Conservation (phyloP, 2,329 filamentous ascomycete species). For the Xylaria sp. region DNA sequence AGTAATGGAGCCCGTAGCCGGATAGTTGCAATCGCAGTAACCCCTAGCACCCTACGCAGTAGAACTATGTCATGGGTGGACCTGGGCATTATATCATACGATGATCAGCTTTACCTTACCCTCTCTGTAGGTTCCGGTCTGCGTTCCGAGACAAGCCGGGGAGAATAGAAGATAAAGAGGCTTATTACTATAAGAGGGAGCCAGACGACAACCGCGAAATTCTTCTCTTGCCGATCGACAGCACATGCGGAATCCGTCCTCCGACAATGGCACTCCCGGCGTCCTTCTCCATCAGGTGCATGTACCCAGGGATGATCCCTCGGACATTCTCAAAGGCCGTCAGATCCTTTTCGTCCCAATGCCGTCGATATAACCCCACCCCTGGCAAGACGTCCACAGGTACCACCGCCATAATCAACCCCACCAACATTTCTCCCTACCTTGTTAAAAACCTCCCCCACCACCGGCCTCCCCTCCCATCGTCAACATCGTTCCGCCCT, state of each 20-base stretch:
- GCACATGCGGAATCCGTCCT: slow-evolving; percentile 2
- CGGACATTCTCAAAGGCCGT: slow-evolving; percentile 26
- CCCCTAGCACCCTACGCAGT: slow-evolving; percentile 1
- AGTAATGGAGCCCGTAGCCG: too few species aligned
- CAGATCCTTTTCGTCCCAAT: slow-evolving; percentile 11
- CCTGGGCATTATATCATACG: slow-evolving; percentile 25
- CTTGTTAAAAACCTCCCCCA: slow-evolving; percentile 40
- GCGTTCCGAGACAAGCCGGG: neutral
- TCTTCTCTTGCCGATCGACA: too few species aligned
- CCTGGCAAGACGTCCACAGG: too few species aligned
- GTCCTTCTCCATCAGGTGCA: slow-evolving; percentile 10
- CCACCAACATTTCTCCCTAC: slow-evolving; percentile 33
- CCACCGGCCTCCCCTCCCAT: slow-evolving; percentile 29
- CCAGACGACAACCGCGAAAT: neutral
- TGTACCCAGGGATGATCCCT: slow-evolving; percentile 19
- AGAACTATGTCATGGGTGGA: neutral
- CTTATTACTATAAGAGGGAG: neutral
- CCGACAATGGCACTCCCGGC: slow-evolving; percentile 21
- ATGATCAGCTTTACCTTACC: neutral
- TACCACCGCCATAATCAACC: slow-evolving; percentile 26
- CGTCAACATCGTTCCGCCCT: slow-evolving; percentile 9
- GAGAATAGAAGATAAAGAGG: slow-evolving; percentile 3
- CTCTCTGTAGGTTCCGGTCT: slow-evolving; percentile 1
- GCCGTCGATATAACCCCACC: slow-evolving; percentile 19
- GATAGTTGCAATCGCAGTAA: too few species aligned